Conservation (phyloP, 768 basidiomycete genomes). For the Hygrophorus russula region DNA sequence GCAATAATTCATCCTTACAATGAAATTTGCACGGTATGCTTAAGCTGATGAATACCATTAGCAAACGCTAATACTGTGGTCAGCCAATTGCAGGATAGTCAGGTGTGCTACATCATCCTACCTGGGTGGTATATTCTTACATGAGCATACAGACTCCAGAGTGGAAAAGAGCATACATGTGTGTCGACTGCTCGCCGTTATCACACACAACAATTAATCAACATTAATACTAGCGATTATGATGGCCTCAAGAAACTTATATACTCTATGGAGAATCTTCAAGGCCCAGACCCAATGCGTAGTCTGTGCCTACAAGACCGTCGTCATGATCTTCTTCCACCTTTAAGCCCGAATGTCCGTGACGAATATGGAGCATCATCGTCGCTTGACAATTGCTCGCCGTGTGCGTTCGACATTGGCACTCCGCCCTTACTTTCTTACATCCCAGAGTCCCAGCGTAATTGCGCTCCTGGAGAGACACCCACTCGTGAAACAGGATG, state of each 20-base stretch:
- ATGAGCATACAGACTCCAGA: conserved; percentile 45
- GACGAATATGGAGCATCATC: too few relatives aligned
- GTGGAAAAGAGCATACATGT: conserved; percentile 67
- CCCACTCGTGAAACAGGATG: too few relatives aligned
- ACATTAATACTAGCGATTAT: conserved; percentile 46
- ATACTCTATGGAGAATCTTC: conserved; percentile 36
- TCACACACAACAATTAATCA: conserved; percentile 1
- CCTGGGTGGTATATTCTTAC: background rate
- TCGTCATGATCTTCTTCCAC: background rate
- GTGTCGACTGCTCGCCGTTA: conserved; percentile 16
- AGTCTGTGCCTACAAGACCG: background rate
- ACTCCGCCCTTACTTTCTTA: too few relatives aligned
- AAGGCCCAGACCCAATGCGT: conserved; percentile 6
- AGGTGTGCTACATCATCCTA: conserved; percentile 24
- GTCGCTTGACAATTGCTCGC: too few relatives aligned
- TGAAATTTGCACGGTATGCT: too few relatives aligned
- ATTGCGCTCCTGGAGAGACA: too few relatives aligned
- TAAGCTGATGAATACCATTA: too few relatives aligned
- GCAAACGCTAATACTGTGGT: conserved; percentile 22
- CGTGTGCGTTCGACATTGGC: too few relatives aligned
- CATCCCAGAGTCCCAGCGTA: too few relatives aligned
- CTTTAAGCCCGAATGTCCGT: too few relatives aligned
- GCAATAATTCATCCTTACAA: too few relatives aligned
- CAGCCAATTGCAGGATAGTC: conserved; percentile 59
- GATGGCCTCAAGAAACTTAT: conserved; percentile 60